Evolutionary conservation across 2,329 filamentous ascomycete species (phyloP).

Genomic region (Chaetomiaceae sp.): DNA sequence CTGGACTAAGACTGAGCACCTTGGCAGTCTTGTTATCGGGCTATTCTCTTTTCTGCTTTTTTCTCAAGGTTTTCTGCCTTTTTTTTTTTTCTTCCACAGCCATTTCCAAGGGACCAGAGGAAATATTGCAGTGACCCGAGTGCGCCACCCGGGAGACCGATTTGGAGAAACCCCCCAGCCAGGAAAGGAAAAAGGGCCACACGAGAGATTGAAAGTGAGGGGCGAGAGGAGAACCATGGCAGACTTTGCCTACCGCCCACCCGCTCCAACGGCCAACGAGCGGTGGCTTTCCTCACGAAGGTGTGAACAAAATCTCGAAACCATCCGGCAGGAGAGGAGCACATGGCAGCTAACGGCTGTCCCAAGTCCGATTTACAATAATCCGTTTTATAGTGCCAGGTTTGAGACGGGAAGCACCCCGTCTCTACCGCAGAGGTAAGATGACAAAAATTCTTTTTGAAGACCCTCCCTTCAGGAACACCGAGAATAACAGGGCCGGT

Average conservation of each 20-base stretch:
- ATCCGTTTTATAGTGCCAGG: slow-evolving; percentile 30
- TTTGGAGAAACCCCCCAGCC: slow-evolving; percentile 17
- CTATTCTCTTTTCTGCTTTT: slow-evolving; percentile 17
- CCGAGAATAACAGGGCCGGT: slow-evolving; percentile 27
- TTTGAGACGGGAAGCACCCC: slow-evolving; percentile 33
- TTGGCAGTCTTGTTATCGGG: slow-evolving; percentile 11
- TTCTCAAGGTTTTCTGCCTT: slow-evolving; percentile 21
- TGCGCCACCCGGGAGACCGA: slow-evolving; percentile 5
- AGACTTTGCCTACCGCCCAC: slow-evolving; percentile 45
- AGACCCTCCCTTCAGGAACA: slow-evolving; percentile 22
- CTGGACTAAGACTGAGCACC: slow-evolving; percentile 18
- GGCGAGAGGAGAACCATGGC: slow-evolving; percentile 29
- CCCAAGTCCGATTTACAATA: slow-evolving; percentile 34
- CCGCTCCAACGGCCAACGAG: slow-evolving; percentile 43
- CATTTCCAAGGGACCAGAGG: slow-evolving; percentile 2
- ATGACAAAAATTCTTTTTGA: slow-evolving; percentile 19
- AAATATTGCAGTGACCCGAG: slow-evolving; percentile 12
- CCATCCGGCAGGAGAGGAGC: slow-evolving; percentile 17
- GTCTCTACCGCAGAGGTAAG: slow-evolving; percentile 34
- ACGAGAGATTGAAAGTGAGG: slow-evolving; percentile 7
- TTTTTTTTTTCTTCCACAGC: slow-evolving; percentile 19
- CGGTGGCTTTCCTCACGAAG: slow-evolving; percentile 50
- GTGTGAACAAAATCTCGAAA: slow-evolving; percentile 38
- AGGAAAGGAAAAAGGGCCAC: slow-evolving; percentile 1
- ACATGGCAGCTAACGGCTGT: slow-evolving; percentile 23